Base-by-base conservation (phyloP, 441 rosid species). In the Erodium texanum region DNA sequence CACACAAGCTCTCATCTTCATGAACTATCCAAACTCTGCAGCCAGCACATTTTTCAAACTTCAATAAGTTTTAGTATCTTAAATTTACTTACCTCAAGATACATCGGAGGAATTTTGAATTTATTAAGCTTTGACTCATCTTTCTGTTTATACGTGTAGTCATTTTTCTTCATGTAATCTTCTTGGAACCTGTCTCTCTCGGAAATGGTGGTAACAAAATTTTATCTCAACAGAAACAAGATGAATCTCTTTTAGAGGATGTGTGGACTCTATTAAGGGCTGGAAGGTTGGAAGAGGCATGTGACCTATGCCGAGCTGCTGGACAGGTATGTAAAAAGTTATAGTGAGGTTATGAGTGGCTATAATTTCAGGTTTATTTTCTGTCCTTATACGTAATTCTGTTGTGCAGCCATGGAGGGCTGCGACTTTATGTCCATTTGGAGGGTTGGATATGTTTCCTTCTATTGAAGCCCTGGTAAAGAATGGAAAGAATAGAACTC, bases 161-260 rank as follows among this genome's bases (percentile, higher is more conserved):
- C 38, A 34, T 34, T 34, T 34, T 34, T 34, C 38, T 34, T 34
- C 9, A 34, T 6, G 3, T 34, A 34, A 10, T 34, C 38, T 34
- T 32, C 6, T 32, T 34, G 38, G 38, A 34, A 34, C 10, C 59
- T 5, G 32, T 23, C 34, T 59, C n/a, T 23, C 32, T 61, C 38
- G 18, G 10, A 63, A 66, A 24, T 9, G 24, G 34, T 41, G 66
- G 41, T 67, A 66, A 68, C 72, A 43, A 10, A 66, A 78, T 61
- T 24, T 77, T 61, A 62, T 58, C 65, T 68, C 62, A 66, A 65
- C 81, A 94, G 98, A 94, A 92, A 79, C 98, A 92, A 88, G 97
- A 94, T 73, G 96, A 94, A 71, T 94, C 92, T 70, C 89, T 94
- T 66, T 82, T 94, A 71, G 99, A 94, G 81, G 99, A 94, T 84